A percentile compares a stretch with the other conserved stretches of the same genome.
phyloP scores from a whole-genome alignment of 345 rosid genomes.

The Pistacia atlantica region DNA sequence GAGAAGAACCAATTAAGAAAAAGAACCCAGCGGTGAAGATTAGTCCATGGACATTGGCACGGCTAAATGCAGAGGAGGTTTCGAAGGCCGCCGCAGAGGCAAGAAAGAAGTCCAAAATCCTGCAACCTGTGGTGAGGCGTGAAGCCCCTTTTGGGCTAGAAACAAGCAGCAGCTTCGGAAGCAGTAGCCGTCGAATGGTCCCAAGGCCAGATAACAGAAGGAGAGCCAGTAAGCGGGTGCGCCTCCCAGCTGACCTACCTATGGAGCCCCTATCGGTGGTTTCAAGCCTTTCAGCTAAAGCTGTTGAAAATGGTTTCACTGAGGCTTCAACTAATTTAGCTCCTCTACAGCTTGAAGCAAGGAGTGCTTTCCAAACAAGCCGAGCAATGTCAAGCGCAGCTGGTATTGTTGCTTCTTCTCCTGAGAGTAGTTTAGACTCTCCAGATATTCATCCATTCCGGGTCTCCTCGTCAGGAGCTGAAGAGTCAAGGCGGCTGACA shows the following conservation, averaged over 20 bases:
- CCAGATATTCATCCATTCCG: constrained; percentile 91
- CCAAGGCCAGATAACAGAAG: constrained; percentile 69
- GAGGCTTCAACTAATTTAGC: constrained; percentile 73
- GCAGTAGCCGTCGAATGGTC: constrained; percentile 69
- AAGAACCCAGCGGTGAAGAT: constrained; percentile 83
- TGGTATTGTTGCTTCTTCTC: constrained; percentile 78
- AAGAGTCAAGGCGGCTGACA: constrained; percentile 62
- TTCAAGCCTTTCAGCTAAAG: constrained; percentile 24
- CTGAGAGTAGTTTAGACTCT: constrained; percentile 95
- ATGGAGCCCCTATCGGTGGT: constrained; percentile 56
- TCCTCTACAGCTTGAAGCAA: constrained; percentile 93
- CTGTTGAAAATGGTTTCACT: constrained; percentile 47
- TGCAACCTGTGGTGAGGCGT: constrained; percentile 70
- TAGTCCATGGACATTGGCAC: constrained; percentile 94
- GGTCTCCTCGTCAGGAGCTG: constrained; percentile 78
- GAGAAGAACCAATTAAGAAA: constrained; percentile 67
- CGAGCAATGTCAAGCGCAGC: constrained; percentile 76
- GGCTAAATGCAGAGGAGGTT: constrained; percentile 90
- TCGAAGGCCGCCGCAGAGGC: constrained; percentile 98
- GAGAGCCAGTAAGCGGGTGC: constrained; percentile 65
- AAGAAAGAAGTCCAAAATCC: constrained; percentile 81
- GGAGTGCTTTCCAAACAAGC: constrained; percentile 94
- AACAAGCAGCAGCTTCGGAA: constrained; percentile 71
- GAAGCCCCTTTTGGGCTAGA: constrained; percentile 59
- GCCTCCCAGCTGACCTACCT: constrained; percentile 77